Percentiles rank a stretch among this genome's conserved stretches.
Evolutionary conservation across 2,329 filamentous ascomycete species (phyloP).

Genomic region (Penicillium sp.): DNA sequence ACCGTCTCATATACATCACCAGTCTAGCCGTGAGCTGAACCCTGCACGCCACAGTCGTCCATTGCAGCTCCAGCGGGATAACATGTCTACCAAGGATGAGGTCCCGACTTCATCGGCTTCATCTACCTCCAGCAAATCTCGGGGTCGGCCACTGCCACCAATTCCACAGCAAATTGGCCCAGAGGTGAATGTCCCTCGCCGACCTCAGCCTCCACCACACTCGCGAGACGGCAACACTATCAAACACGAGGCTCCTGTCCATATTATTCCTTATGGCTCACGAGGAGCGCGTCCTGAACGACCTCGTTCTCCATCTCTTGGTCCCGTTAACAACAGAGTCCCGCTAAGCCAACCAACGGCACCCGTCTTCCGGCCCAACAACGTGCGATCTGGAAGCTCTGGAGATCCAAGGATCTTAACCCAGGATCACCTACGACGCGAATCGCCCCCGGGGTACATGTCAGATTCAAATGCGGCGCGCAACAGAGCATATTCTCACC

Average conservation of each 20-base stretch:
- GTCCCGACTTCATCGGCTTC: background rate
- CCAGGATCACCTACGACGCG: constrained; percentile 7
- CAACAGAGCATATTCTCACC: constrained; percentile 4
- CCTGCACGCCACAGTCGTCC: constrained; percentile 2
- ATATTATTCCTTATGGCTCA: constrained; percentile 9
- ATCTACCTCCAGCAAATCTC: background rate
- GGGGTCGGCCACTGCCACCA: background rate
- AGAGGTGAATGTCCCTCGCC: background rate
- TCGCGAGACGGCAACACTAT: background rate
- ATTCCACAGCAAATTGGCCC: background rate
- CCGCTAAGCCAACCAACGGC: background rate
- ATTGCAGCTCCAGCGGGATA: constrained; percentile 3
- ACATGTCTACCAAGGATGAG: background rate
- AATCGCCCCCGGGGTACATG: constrained; percentile 19
- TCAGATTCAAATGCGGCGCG: constrained; percentile 22
- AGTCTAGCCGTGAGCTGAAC: constrained; percentile 1
- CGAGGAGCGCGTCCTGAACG: constrained; percentile 1
- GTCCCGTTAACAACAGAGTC: constrained; percentile 4
- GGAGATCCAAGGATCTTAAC: constrained; percentile 2
- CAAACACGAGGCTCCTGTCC: constrained; percentile 1
- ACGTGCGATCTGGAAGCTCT: constrained; percentile 12
- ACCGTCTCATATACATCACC: constrained; percentile 3
- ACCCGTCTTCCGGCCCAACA: constrained; percentile 21
- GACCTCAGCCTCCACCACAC: background rate
- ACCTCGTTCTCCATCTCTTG: constrained; percentile 11